Evolutionary conservation across 108 stramenopile genomes (phyloP), one percentile per base, ranked within the genome.

Genomic region (Nitzschia putrida): DNA sequence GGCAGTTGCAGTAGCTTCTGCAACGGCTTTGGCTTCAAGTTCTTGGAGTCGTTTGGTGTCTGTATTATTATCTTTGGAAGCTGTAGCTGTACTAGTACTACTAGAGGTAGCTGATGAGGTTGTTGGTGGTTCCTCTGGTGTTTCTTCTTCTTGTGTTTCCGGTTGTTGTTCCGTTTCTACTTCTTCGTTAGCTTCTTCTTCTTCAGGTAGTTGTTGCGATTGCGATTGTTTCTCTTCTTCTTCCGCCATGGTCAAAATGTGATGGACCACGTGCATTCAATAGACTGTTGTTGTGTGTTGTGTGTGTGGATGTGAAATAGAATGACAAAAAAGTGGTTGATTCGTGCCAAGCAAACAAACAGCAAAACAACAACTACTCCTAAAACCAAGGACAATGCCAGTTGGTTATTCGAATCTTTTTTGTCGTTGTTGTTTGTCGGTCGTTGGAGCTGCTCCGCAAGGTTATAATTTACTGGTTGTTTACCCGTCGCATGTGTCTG

Each of bases 11-110:
- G 89, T 90, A 45, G 93, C 93, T 68, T 86, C 81, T 20, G 86
- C 87, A 10, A 94, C 89, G 20, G 93, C 93, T 34, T 82, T 82
- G 68, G 88, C 88, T 77, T 91, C 93, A 20, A 79, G 44, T 13
- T 78, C 80, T 26, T 66, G 37, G 44, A 82, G 42, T 7, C 66
- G 60, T 59, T 70, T 69, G 18, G 52, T 24, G 39, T 68, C 67
- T 34, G 29, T 7, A 0, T 3, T 2, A 2, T 45, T 45, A 3
- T 18, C 41, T 16, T 51, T 34, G 49, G 29, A 34, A 34, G 29
- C 29, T 3, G 29, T 34, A n/a, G n/a, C n/a, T n/a, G n/a, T n/a
- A n/a, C n/a, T n/a, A n/a, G n/a, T n/a, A n/a, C n/a, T n/a, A 34
- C 29, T 34, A 34, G 29, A 34, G 29, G 29, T 34, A 3, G 29